A percentile compares a stretch with the other conserved stretches of the same genome.
Evolutionary conservation across 106 monocot species (phyloP).

Genomic region (Acorus gramineus): DNA sequence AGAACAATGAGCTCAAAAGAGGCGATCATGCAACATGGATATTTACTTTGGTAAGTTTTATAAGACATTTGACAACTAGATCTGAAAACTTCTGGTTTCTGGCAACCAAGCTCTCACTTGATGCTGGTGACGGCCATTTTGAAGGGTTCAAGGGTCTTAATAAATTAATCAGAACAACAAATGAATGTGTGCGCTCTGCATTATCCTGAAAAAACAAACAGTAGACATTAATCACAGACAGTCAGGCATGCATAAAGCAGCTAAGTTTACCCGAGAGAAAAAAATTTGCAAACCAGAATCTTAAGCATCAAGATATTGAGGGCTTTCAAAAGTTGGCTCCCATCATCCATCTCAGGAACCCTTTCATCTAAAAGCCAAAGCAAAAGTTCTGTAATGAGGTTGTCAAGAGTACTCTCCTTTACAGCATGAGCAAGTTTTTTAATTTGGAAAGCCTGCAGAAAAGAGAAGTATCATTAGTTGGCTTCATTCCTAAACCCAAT

Average conservation of each 20-base stretch:
- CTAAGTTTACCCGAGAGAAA: background rate
- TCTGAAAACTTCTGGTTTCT: conserved; percentile 96
- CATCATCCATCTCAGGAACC: conserved; percentile 96
- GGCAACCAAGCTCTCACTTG: conserved; percentile 41
- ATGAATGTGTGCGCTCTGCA: conserved; percentile 94
- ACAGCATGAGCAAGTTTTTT: conserved; percentile 83
- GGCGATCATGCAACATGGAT: too few relatives aligned
- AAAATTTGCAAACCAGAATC: conserved; percentile 60
- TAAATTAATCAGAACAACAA: conserved; percentile 87
- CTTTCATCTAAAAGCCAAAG: conserved; percentile 99
- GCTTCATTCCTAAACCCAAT: background rate
- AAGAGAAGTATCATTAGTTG: background rate
- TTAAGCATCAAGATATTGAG: conserved; percentile 98
- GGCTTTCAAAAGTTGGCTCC: conserved; percentile 90
- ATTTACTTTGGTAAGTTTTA: conserved; percentile 87
- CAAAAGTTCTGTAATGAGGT: conserved; percentile 82
- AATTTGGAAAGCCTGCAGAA: conserved; percentile 89
- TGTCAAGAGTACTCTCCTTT: conserved; percentile 76
- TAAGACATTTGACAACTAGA: conserved; percentile 95
- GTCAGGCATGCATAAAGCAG: too few relatives aligned
- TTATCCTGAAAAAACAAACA: conserved; percentile 58
- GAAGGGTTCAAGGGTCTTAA: conserved; percentile 78
- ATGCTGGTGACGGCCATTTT: conserved; percentile 78
- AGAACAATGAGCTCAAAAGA: too few relatives aligned
- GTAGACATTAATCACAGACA: too few relatives aligned